A percentile compares a stretch with the other conserved stretches of the same genome.
Conservation (phyloP, 768 basidiomycete species). For the Lactarius tabidus region DNA sequence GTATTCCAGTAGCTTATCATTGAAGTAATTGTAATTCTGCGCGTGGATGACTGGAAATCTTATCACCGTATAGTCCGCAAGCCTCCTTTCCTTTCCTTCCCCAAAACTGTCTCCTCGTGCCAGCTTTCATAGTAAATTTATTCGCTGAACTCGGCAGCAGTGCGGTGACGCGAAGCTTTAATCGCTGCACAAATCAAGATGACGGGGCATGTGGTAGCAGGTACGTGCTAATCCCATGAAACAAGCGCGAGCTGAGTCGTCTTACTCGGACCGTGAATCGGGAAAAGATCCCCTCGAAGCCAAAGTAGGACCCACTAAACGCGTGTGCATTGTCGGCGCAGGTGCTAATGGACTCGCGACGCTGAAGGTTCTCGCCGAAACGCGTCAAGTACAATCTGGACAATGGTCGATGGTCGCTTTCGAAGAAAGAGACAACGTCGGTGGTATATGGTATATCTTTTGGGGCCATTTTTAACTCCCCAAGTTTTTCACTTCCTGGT, state of each 20-base stretch:
- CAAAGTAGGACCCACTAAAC: constrained; percentile 26
- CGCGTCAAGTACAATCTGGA: constrained; percentile 50
- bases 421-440: constrained; percentile 61
- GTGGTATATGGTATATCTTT: constrained; percentile 67
- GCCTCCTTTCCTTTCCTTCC: not conserved
- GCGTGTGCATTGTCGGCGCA: constrained; percentile 70
- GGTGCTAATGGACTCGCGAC: constrained; percentile 72
- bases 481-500: not conserved
- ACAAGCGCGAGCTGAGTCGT: not conserved
- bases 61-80: not conserved
- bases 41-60: not conserved
- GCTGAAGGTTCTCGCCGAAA: constrained; percentile 60
- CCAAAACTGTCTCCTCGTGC: no score
- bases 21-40: not conserved
- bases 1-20: no score
- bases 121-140: no score
- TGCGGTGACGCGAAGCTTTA: not conserved
- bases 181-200: not conserved
- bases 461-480: not conserved
- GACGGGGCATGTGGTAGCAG: constrained; percentile 1
- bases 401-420: constrained; percentile 62
- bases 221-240: not conserved
- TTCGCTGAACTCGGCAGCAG: not conserved
- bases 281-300: not conserved
- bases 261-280: not conserved